These are phyloP conservation scores for Saccharomycopsis synnaedendra DNA, from an alignment of 805 yeast genomes.

Conservation along the genomic window DNA sequence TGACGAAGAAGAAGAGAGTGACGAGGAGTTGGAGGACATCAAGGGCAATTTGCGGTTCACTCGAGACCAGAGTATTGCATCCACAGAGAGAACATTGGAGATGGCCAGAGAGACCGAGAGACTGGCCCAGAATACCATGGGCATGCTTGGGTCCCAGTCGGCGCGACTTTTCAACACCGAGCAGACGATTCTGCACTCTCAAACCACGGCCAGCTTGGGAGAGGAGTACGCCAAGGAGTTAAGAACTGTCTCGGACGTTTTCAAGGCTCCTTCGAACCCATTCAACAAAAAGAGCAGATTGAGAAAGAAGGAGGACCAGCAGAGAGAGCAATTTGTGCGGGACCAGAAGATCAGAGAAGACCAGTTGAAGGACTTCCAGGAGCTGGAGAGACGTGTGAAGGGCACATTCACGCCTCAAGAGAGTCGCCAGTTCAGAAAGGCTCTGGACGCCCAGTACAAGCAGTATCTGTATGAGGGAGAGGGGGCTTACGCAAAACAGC, in stretches of 20 bases:
- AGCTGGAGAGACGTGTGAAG: conserved; percentile 58
- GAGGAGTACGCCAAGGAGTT: conserved; percentile 74
- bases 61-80: conserved; percentile 77
- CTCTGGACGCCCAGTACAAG: conserved; percentile 36
- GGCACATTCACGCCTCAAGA: conserved; percentile 36
- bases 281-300: conserved; percentile 73
- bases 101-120: conserved; percentile 65
- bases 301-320: conserved; percentile 58
- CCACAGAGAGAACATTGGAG: conserved; percentile 73
- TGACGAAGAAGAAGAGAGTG: conserved; percentile 55
- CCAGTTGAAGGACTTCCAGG: conserved; percentile 45
- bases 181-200: conserved; percentile 62
- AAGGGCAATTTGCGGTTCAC: conserved; percentile 73
- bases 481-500: conserved; percentile 85
- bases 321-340: conserved; percentile 48
- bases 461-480: conserved; percentile 70
- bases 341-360: conserved; percentile 54
- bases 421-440: conserved; percentile 18
- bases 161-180: conserved; percentile 77
- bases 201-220: conserved; percentile 71
- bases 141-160: conserved; percentile 85
- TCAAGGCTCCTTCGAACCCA: conserved; percentile 46
- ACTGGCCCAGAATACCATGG: conserved; percentile 72
- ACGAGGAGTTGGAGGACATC: conserved; percentile 81
- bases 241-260: conserved; percentile 25